Conservation (phyloP, 228 moss, liverwort and hornwort species). For the Sphagnum magellanicum region DNA sequence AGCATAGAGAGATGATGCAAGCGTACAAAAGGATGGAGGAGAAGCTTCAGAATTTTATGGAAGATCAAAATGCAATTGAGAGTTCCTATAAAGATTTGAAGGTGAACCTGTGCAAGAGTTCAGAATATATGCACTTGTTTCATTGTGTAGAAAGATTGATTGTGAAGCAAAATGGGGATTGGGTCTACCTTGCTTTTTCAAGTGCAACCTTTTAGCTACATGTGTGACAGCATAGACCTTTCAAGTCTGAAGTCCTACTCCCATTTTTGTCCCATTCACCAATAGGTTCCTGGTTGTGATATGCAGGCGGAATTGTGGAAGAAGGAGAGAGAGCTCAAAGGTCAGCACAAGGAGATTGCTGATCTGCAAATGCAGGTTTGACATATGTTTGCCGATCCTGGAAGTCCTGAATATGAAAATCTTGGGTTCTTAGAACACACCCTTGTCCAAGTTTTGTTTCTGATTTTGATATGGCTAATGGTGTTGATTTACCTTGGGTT, state of each 20-base stretch:
- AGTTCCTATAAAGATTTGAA: slow-evolving; percentile 79
- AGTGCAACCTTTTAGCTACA: too few species aligned
- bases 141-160: neutral
- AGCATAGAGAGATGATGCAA: slow-evolving; percentile 76
- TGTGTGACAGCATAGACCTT: too few species aligned
- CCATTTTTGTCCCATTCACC: neutral
- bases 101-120: slow-evolving; percentile 30
- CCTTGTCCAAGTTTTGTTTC: too few species aligned
- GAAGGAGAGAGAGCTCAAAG: slow-evolving; percentile 85
- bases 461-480: too few species aligned
- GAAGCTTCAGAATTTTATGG: slow-evolving; percentile 76
- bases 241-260: too few species aligned
- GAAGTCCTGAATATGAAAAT: too few species aligned
- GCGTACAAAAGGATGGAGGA: slow-evolving; percentile 81
- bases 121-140: neutral
- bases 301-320: slow-evolving; percentile 81
- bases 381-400: neutral
- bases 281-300: neutral
- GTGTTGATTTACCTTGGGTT: too few species aligned
- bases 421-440: too few species aligned
- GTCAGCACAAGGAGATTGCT: slow-evolving; percentile 77
- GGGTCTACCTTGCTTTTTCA: too few species aligned
- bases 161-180: too few species aligned
- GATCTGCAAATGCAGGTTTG: slow-evolving; percentile 86
- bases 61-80: slow-evolving; percentile 69